Conservation (phyloP, 805 yeast genomes). For the Candida lessepsii region DNA sequence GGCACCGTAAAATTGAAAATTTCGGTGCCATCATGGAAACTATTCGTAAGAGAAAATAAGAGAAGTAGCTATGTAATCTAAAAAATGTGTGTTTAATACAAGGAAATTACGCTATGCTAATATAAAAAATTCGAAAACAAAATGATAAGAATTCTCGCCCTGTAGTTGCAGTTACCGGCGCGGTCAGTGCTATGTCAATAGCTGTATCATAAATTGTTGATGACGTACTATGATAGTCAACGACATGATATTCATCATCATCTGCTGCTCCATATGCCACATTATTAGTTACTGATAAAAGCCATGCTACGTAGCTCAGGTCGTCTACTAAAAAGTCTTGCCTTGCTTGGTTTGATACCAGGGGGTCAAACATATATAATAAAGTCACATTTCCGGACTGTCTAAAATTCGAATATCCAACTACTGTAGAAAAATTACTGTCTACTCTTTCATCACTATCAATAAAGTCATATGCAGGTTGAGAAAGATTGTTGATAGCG, state of each 20-base stretch:
- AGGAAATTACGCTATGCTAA: too few species aligned
- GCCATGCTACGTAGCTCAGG: neutral
- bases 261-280: neutral
- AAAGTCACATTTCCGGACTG: constrained; percentile 1
- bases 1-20: too few species aligned
- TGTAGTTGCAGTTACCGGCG: too few species aligned
- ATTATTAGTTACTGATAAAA: neutral
- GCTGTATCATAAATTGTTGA: too few species aligned
- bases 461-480: constrained; percentile 1
- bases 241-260: neutral
- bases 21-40: too few species aligned
- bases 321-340: constrained; percentile 4
- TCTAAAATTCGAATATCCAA: constrained; percentile 2
- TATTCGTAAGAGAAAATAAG: too few species aligned
- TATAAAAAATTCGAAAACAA: too few species aligned
- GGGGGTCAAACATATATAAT: constrained; percentile 1
- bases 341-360: constrained; percentile 1
- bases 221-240: too few species aligned
- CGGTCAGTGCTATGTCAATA: too few species aligned
- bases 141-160: too few species aligned
- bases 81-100: too few species aligned
- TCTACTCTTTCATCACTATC: constrained; percentile 1
- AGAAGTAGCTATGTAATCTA: too few species aligned
- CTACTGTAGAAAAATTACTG: constrained; percentile 1
- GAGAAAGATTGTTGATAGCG: neutral